Evolutionary conservation across 257 asterid species (phyloP), one percentile per base, ranked within the genome.

Genomic region (Solanum tarijense): DNA sequence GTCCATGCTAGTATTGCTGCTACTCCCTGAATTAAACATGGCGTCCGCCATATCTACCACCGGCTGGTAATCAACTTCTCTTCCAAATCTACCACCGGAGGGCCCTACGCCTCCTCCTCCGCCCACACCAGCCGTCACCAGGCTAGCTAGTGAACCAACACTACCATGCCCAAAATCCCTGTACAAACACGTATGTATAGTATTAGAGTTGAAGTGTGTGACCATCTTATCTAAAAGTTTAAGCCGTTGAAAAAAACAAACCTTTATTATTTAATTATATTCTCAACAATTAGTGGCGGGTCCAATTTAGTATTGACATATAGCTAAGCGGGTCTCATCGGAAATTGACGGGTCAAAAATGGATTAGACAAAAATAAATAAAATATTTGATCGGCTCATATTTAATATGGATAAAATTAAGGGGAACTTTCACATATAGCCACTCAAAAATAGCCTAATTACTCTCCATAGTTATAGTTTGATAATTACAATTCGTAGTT

Each of bases 41-140:
- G 90, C 94, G 35, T 95, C 98, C 1, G 98, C 99, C 98, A 96
- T 90, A 60, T 94, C 96, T 41, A 93, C 93, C 92, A 96, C 98
- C 31, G 93, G 94, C 85, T 83, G 90, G 84, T 89, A 88, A 6
- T 92, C 96, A 13, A 9, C 83, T 52, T 79, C 91, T 46, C 75
- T 73, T 14, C 90, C 87, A 16, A 39, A 74, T n/a, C 87, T 32
- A 25, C 89, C 73, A 23, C 90, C n/a, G 69, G 92, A 88, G 12
- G 94, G 84, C 20, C 90, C 93, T 1, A 88, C 89, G 1, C 31
- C 86, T 0, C 88, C 87, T 4, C 87, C 87, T 29, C 90, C 81
- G 11, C 76, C 5, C 23, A 25, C 31, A 0, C 34, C 9, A 14
- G 88, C 20, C 32, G 83, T 85, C 69, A 83, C 52, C 11, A 52